Percentiles rank a stretch among this genome's conserved stretches.
Evolutionary conservation across 2,329 filamentous ascomycete species (phyloP).

Genomic region (Scortechinia acanthostroma): DNA sequence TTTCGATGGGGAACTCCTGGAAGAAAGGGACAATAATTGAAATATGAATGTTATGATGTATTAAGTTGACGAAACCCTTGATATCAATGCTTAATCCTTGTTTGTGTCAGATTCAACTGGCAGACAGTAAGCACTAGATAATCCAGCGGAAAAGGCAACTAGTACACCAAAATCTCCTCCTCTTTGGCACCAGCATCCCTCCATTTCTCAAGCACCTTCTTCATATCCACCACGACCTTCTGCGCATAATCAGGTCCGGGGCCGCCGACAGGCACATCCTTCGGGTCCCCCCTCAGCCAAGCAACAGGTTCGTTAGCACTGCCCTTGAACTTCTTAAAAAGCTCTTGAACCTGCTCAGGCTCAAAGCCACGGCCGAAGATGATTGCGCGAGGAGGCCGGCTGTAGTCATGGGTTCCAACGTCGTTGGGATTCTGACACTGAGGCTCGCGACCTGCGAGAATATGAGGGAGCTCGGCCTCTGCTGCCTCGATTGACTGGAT

Average conservation of each 20-base stretch:
- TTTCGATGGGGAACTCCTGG: too few relatives aligned
- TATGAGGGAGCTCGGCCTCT: conserved; percentile 2
- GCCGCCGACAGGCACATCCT: conserved; percentile 2
- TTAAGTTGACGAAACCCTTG: too few relatives aligned
- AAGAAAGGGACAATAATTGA: too few relatives aligned
- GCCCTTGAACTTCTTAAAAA: conserved; percentile 7
- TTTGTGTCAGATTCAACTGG: too few relatives aligned
- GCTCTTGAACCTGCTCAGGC: conserved; percentile 8
- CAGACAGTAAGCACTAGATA: too few relatives aligned
- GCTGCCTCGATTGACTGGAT: conserved; percentile 4
- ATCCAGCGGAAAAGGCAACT: too few relatives aligned
- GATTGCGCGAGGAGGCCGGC: conserved; percentile 11
- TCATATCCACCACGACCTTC: conserved; percentile 7
- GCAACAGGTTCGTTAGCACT: conserved; percentile 4
- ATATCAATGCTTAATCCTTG: too few relatives aligned
- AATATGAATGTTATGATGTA: too few relatives aligned
- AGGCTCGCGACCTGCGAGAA: conserved; percentile 11
- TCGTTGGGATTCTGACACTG: conserved; percentile 9
- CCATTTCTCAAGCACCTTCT: conserved; percentile 10
- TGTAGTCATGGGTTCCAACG: conserved; percentile 15
- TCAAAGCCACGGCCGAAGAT: conserved; percentile 15
- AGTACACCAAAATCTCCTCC: conserved; percentile 6
- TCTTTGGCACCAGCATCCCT: conserved; percentile 8
- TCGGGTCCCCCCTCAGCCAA: conserved; percentile 6
- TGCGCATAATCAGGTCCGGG: conserved; percentile 9